Base-by-base conservation (phyloP, 805 yeast genomes). In the Yarrowia deformans region DNA sequence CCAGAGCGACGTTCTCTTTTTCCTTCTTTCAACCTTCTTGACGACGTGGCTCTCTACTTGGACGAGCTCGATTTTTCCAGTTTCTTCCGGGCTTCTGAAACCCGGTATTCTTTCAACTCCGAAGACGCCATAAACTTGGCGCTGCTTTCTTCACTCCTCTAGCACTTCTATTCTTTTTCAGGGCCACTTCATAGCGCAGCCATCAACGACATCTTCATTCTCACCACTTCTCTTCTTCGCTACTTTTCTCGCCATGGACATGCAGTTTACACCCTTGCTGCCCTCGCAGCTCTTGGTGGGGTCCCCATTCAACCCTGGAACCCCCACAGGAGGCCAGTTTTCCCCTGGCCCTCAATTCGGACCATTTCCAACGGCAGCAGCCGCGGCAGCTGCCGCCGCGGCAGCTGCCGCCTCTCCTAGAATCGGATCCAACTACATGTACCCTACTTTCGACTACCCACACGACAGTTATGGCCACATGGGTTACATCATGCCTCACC, bases 231-330 rank as follows among this genome's bases (percentile, higher is more conserved):
- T 46, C 58, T 48, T 49, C 37, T 46, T 64, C 49, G 49, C n/a
- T 19, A 50, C 37, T 52, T 73, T 73, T 75, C 64, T 76, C 32
- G 75, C 75, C 55, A 75, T 74, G 69, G 79, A 77, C 63, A 67
- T 77, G 72, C 79, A 73, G 43, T 77, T 70, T 70, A 74, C 79
- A 19, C 75, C 78, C 5, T 69, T 77, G 66, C 71, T 77, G 40
- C 81, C 79, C 8, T 77, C 79, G 34, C 80, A 78, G 67, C 70
- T 78, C 16, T 72, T 78, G 18, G 61, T 77, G 58, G 80, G 80
- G 45, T 78, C 81, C 7, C 80, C 81, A 2, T 78, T 77, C 69
- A 79, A 74, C 63, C 75, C 79, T 8, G 77, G 77, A 23, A 76
- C 79, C 18, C 79, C 80, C 9, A 75, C 75, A 46, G 67, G 75